phyloP scores from a whole-genome alignment of 352 stramenopile species.

The Pythium oligandrum region DNA sequence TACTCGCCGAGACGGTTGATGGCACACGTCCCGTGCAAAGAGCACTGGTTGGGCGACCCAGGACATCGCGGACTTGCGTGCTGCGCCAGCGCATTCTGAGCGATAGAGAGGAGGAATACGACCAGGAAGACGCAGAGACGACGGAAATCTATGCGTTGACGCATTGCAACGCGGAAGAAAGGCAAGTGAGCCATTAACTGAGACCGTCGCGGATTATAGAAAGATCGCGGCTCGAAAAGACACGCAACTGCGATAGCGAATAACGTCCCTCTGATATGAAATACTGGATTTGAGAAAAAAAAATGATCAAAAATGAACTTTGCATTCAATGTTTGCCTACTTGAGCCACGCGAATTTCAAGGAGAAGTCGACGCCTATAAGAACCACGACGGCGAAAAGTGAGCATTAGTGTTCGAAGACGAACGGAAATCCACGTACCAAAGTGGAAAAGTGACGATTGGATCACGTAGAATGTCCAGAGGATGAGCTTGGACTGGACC shows the following conservation, averaged over 20 bases:
- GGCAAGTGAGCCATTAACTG: neutral
- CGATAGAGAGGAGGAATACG: neutral
- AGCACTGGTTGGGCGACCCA: constrained; percentile 61
- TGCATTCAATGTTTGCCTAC: too few relatives aligned
- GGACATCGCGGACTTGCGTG: constrained; percentile 29
- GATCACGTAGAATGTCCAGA: constrained; percentile 2
- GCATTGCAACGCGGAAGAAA: neutral
- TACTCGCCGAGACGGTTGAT: constrained; percentile 58
- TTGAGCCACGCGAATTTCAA: constrained; percentile 2
- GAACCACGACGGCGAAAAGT: neutral
- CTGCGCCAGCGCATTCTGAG: neutral
- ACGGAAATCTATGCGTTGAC: neutral
- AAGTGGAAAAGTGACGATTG: constrained; percentile 1
- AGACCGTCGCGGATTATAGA: constrained; percentile 3
- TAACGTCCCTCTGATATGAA: constrained; percentile 5
- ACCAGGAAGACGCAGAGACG: neutral
- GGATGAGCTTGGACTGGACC: constrained; percentile 1
- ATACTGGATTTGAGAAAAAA: neutral
- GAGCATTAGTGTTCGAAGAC: neutral
- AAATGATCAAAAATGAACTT: neutral
- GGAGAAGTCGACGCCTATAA: constrained; percentile 3
- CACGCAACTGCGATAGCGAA: neutral
- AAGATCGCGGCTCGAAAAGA: constrained; percentile 15
- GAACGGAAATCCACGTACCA: neutral
- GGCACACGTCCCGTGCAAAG: constrained; percentile 54